Conservation (phyloP, 2,329 filamentous ascomycete species). For the Sporothrix phasma region DNA sequence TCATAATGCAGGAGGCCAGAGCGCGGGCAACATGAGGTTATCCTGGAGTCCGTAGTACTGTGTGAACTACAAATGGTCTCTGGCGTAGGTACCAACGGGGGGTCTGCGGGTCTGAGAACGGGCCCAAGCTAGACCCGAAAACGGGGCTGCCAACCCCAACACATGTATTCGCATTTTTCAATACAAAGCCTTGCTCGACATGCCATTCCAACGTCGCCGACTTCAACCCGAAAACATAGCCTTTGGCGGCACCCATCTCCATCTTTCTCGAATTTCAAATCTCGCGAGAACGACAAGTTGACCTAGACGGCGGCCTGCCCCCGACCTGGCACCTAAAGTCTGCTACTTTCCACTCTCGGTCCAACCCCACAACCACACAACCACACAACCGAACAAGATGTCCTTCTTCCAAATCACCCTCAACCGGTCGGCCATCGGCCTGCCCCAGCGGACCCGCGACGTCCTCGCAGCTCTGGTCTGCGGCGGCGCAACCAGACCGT, state of each 20-base stretch:
- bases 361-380: background rate
- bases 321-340: too few species aligned
- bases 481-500: conserved; percentile 77
- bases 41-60: too few species aligned
- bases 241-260: background rate
- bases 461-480: conserved; percentile 75
- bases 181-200: background rate
- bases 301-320: too few species aligned
- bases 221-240: background rate
- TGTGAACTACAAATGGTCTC: too few species aligned
- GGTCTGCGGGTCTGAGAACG: too few species aligned
- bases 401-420: conserved; percentile 86
- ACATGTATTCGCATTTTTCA: too few species aligned
- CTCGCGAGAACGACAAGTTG: background rate
- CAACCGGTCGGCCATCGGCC: conserved; percentile 78
- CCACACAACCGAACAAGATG: conserved; percentile 36
- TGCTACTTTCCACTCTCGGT: background rate
- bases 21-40: too few species aligned
- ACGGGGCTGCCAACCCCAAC: background rate
- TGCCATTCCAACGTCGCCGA: too few species aligned
- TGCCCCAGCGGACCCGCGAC: conserved; percentile 68
- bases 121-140: too few species aligned
- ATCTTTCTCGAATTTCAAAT: background rate
- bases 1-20: too few species aligned
- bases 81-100: too few species aligned